Conservation (phyloP, 1,139 yeast genomes). For the Pichia sp. region DNA sequence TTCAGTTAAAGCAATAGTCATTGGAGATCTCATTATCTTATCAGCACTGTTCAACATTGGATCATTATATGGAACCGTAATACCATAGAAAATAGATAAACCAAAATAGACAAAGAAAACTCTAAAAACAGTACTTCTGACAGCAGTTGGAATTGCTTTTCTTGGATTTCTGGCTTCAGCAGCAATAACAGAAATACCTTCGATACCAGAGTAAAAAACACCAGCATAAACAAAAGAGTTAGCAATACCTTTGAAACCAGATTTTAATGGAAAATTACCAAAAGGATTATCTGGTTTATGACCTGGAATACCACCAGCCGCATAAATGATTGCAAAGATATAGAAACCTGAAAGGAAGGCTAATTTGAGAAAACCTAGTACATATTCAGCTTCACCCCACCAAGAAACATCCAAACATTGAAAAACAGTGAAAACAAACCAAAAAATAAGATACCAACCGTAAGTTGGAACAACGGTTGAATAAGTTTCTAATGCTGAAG, state of each 20-base stretch:
- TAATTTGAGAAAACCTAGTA: conserved; percentile 49
- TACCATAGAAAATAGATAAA: conserved; percentile 45
- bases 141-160: conserved; percentile 51
- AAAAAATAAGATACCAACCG: conserved; percentile 52
- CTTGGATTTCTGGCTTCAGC: conserved; percentile 52
- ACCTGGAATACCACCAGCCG: conserved; percentile 61
- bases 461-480: conserved; percentile 51
- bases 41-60: conserved; percentile 26
- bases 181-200: conserved; percentile 51
- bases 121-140: conserved; percentile 51
- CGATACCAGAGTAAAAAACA: conserved; percentile 54
- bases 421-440: conserved; percentile 48
- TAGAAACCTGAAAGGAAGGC: conserved; percentile 48
- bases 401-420: conserved; percentile 50
- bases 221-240: conserved; percentile 65
- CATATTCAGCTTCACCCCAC: conserved; percentile 57
- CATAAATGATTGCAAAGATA: conserved; percentile 50
- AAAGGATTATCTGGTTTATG: conserved; percentile 44
- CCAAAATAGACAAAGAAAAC: conserved; percentile 52
- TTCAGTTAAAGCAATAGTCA: conserved; percentile 50
- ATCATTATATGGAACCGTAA: conserved; percentile 51
- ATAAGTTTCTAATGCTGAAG: conserved; percentile 47
- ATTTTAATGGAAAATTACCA: conserved; percentile 44
- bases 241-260: conserved; percentile 64
- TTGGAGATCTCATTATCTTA: conserved; percentile 38